Percentiles rank a stretch among this genome's conserved stretches.
phyloP scores from a whole-genome alignment of 768 basidiomycete genomes.

The Mycena pura region DNA sequence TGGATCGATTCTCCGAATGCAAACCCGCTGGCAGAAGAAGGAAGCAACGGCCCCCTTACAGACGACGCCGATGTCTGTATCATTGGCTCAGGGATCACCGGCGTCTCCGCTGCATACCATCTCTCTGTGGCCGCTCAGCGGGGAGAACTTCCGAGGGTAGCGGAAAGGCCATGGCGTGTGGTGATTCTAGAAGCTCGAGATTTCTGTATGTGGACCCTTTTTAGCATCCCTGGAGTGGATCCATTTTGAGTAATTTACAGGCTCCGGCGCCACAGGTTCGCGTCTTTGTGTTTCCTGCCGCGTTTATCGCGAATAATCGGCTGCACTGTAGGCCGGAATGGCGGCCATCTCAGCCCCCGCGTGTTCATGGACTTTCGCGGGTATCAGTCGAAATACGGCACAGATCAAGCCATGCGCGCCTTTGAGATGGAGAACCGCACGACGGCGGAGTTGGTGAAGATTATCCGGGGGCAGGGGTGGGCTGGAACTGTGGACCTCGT shows the following conservation, averaged over 20 bases:
- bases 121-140: slow-evolving; percentile 47
- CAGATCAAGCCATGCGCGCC: slow-evolving; percentile 3
- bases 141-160: slow-evolving; percentile 17
- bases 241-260: no score
- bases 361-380: slow-evolving; percentile 18
- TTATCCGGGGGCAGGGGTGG: slow-evolving; percentile 18
- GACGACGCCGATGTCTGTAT: slow-evolving; percentile 73
- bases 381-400: slow-evolving; percentile 15
- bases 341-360: slow-evolving; percentile 20
- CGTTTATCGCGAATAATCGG: not conserved
- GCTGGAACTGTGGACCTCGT: slow-evolving; percentile 17
- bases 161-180: slow-evolving; percentile 46
- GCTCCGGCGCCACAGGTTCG: slow-evolving; percentile 79
- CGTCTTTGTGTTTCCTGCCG: not conserved
- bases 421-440: slow-evolving; percentile 18
- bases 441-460: slow-evolving; percentile 12
- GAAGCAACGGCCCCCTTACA: slow-evolving; percentile 65
- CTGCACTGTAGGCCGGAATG: slow-evolving; percentile 21
- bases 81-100: slow-evolving; percentile 83
- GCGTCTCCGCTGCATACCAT: slow-evolving; percentile 78
- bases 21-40: slow-evolving; percentile 71
- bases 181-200: slow-evolving; percentile 85
- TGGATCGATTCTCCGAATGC: slow-evolving; percentile 69
- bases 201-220: slow-evolving; percentile 65
- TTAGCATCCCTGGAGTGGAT: slow-evolving; percentile 10